Evolutionary conservation across 176 grass and related monocot genomes (phyloP), one percentile per base, ranked within the genome.

Genomic region (Poa pratensis): DNA sequence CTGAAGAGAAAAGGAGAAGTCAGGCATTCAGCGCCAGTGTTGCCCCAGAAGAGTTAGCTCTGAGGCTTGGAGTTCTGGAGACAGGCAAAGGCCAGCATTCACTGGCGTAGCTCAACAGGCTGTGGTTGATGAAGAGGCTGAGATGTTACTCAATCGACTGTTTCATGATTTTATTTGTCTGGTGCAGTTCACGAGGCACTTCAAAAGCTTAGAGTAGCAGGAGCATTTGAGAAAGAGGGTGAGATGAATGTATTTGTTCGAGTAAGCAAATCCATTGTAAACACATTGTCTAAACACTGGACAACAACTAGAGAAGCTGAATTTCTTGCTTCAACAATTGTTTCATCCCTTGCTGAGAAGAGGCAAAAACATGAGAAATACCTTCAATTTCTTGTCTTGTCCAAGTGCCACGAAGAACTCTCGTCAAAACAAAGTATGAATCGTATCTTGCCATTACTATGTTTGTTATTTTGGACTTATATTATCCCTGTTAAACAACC

Each of bases 271-370:
- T 98, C 96, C 49, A 94, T 98, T 63, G 91, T 98, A 7, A 94
- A 98, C 69, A 92, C 93, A 54, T 83, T 98, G 80, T 92, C 96
- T 83, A 98, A 96, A 79, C 96, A 98, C 81, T 98, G 96, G 96
- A 98, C 96, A 78, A 96, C 96, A 69, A 96, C 90, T 77, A 94
- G 96, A 98, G 93, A 94, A 81, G 86, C 93, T 87, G 96, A 98
- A 67, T 94, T 99, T 83, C 88, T 95, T 37, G 91, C 91, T 80
- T 94, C 96, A 37, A 90, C 96, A 86, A 91, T 99, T 84, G 94
- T 99, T 79, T 94, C 93, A 67, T 99, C 96, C 27, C 88, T 99
- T 77, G 61, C 85, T 32, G 93, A 96, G 76, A 99, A 99, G 90
- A 78, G 92, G 62, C 91, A 96, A 75, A 99, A 99, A 74, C 93